phyloP scores from a whole-genome alignment of 306 rosid species.

The Lotus japonicus region DNA sequence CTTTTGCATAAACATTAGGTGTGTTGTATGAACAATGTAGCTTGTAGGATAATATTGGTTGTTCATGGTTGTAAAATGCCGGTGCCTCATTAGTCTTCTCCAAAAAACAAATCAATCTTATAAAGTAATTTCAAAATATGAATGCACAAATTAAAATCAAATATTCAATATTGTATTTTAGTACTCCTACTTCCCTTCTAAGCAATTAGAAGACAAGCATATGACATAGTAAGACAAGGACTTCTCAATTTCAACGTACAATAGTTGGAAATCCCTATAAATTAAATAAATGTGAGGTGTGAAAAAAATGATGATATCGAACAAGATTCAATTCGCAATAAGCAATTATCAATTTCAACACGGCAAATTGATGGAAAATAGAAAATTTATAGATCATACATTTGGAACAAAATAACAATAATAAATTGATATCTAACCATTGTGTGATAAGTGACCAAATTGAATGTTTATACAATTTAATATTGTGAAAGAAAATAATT shows the following conservation, averaged over 20 bases:
- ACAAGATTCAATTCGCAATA: slow-evolving; percentile 19
- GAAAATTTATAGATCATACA: slow-evolving; percentile 21
- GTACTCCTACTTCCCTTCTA: slow-evolving; percentile 18
- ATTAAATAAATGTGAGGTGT: neutral
- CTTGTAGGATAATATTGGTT: slow-evolving; percentile 2
- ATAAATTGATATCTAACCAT: slow-evolving; percentile 6
- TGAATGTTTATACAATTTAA: slow-evolving; percentile 24
- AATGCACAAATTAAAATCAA: neutral
- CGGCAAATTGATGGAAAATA: slow-evolving; percentile 30
- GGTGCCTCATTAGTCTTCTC: neutral
- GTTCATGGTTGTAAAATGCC: neutral
- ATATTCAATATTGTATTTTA: neutral
- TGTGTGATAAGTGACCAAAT: slow-evolving; percentile 15
- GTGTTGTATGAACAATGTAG: neutral
- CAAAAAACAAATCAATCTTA: neutral
- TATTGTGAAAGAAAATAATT: neutral
- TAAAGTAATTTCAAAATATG: neutral
- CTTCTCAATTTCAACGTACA: slow-evolving; percentile 30
- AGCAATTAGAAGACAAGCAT: slow-evolving; percentile 31
- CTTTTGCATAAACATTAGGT: neutral
- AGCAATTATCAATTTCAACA: slow-evolving; percentile 35
- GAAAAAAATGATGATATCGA: slow-evolving; percentile 12
- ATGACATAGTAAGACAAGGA: slow-evolving; percentile 49
- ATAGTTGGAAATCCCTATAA: slow-evolving; percentile 28
- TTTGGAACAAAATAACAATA: slow-evolving; percentile 3